A percentile compares a stretch with the other conserved stretches of the same genome.
These are phyloP conservation scores for Acarospora socialis DNA, from an alignment of 2,329 filamentous ascomycete genomes.

Conservation along the genomic window DNA sequence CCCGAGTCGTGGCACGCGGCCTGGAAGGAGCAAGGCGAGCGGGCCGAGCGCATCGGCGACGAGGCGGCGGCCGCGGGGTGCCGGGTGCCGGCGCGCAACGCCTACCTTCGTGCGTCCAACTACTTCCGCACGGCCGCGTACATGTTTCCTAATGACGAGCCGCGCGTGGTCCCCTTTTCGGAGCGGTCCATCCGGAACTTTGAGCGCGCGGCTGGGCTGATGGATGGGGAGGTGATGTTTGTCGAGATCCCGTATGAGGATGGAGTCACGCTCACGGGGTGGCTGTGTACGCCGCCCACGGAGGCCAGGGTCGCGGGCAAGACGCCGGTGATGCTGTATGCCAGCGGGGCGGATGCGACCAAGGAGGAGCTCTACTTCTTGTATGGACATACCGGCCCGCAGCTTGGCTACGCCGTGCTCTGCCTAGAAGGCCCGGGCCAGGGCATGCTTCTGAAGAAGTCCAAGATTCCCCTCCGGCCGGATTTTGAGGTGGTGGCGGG, in stretches of 20 bases:
- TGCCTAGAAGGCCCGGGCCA: constrained; percentile 36
- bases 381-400: constrained; percentile 14
- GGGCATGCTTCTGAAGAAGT: constrained; percentile 22
- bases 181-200: constrained; percentile 18
- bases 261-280: constrained; percentile 22
- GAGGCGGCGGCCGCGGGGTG: constrained; percentile 22
- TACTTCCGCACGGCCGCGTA: constrained; percentile 27
- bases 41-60: constrained; percentile 22
- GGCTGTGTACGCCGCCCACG: constrained; percentile 23
- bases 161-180: constrained; percentile 17
- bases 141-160: constrained; percentile 20
- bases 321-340: constrained; percentile 24
- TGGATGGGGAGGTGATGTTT: constrained; percentile 18
- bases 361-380: constrained; percentile 31
- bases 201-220: constrained; percentile 17
- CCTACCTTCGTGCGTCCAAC: constrained; percentile 28
- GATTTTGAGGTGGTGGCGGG: constrained; percentile 27
- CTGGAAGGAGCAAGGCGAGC: constrained; percentile 21
- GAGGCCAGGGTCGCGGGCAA: constrained; percentile 16
- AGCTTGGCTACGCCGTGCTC: constrained; percentile 29
- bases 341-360: constrained; percentile 24
- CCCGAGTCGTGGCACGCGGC: constrained; percentile 27
- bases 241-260: constrained; percentile 29
- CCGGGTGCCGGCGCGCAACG: constrained; percentile 20
- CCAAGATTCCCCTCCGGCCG: constrained; percentile 20